Percentiles rank a stretch among this genome's conserved stretches.
phyloP scores from a whole-genome alignment of 2,329 filamentous ascomycete species.

The Claviceps monticola region DNA sequence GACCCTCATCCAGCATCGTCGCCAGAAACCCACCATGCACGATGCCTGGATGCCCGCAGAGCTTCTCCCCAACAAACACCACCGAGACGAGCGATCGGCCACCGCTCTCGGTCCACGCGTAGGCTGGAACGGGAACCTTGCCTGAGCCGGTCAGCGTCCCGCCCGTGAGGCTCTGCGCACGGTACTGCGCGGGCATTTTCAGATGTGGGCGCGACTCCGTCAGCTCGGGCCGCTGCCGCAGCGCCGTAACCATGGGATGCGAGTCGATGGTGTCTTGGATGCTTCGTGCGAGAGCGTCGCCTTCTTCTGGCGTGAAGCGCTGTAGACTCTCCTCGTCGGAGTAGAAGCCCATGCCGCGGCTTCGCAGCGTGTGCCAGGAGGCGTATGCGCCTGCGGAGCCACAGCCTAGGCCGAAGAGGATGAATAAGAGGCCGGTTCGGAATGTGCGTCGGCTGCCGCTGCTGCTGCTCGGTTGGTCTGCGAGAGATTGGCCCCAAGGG shows the following conservation, averaged over 20 bases:
- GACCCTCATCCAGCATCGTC: constrained; percentile 82
- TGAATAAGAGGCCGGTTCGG: constrained; percentile 13
- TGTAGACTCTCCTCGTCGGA: constrained; percentile 58
- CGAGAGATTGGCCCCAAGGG: background rate
- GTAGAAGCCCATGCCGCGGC: constrained; percentile 24
- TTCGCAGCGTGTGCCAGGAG: constrained; percentile 23
- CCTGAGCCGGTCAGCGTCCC: constrained; percentile 64
- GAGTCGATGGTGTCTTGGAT: constrained; percentile 62
- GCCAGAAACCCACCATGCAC: constrained; percentile 83
- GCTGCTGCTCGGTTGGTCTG: background rate
- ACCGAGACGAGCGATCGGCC: constrained; percentile 60
- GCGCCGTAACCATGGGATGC: constrained; percentile 57
- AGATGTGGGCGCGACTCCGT: constrained; percentile 73
- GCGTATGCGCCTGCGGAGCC: constrained; percentile 18
- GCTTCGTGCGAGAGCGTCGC: constrained; percentile 37
- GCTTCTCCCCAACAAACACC: constrained; percentile 60
- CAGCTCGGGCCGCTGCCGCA: constrained; percentile 54
- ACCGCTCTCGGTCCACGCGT: constrained; percentile 58
- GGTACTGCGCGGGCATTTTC: constrained; percentile 61
- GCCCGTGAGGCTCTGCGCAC: constrained; percentile 65
- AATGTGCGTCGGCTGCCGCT: background rate
- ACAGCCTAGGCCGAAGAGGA: constrained; percentile 18
- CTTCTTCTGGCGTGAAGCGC: constrained; percentile 40
- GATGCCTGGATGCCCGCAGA: constrained; percentile 84
- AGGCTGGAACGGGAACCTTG: constrained; percentile 67